Base-by-base conservation (phyloP, 345 rosid species). In the Populus tremula region DNA sequence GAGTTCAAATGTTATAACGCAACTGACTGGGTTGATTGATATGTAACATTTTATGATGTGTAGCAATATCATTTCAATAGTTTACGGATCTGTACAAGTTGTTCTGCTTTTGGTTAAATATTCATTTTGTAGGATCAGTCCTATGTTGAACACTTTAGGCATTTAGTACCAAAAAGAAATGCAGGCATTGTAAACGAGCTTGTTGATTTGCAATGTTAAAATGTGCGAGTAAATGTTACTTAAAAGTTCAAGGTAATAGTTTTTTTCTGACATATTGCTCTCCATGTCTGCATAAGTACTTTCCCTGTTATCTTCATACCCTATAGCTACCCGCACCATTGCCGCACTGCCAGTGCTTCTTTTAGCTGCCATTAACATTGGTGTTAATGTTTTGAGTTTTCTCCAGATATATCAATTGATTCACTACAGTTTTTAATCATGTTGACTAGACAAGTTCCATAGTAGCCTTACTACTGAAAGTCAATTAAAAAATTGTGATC, bases 11-110 rank as follows among this genome's bases (percentile, higher is more conserved):
- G 43, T 27, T 73, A 23, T 54, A 2, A 33, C 11, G 49, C 31
- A 50, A 27, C 69, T 47, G 62, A 72, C 77, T 54, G 36, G 65
- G 29, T 39, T 10, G 50, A 67, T 41, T 67, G 56, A 54, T 72
- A 20, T 18, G 36, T 39, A 10, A 35, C 69, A 76, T 69, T 59
- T 38, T n/a, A 77, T 79, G 62, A 38, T 64, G 21, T 38, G 66
- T 79, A 43, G 81, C 70, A 56, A 66, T 80, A 72, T 64, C 62
- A 53, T 31, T 70, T 66, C 62, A 16, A 61, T 73, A 70, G 56
- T 71, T 79, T 53, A 70, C 21, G 21, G 62, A 63, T 78, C 69
- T 69, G 11, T 53, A 36, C 36, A 33, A 45, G 0, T 21, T 75
- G 35, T 71, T 25, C 49, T 20, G 66, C 13, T 49, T 38, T 70